Base-by-base conservation (phyloP, 2,329 filamentous ascomycete genomes). In the Aspergillus fischeri region DNA sequence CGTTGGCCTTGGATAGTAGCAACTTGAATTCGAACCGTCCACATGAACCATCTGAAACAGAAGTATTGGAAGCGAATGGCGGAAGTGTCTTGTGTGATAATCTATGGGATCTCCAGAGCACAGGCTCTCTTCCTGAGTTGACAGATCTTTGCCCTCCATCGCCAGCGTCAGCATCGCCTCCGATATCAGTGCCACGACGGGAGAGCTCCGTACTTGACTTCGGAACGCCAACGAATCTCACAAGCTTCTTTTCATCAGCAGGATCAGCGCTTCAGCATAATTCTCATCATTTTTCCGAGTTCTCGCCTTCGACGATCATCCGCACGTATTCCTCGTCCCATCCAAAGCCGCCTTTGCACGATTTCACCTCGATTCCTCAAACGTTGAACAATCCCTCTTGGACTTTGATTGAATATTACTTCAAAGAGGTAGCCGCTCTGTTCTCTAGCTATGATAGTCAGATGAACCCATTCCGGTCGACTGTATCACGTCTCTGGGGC, bases 381-480 rank as follows among this genome's bases (percentile, higher is more conserved):
- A 74, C 68, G 38, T 62, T 80, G 56, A 75, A 75, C 48, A 80
- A 83, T 49, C 73, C 80, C 20, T 80, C 81, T 3, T 84, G 81
- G 49, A 78, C 82, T 49, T 73, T 87, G 17, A 80, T 86, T 9
- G 83, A 86, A 50, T 84, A 86, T 62, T 87, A 86, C 63, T 87
- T 87, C 72, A 82, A 82, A 63, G 82, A 86, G 58, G 83, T 86
- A 3, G 85, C 83, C 51, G 79, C 78, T 3, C 71, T 86, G 9
- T 86, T 85, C 67, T 87, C 84, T n/a, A 85, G 81, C 57, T 87
- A 85, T 63, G 85, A 87, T 67, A 85, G 83, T 21, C 75, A 78
- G 11, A 76, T 85, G 62, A 87, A 87, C 62, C 83, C 83, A 0
- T 86, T 86, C 61, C 76, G 84, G 41, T 82, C 80, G 1, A 82